A percentile compares a stretch with the other conserved stretches of the same genome.
phyloP scores from a whole-genome alignment of 2,329 filamentous ascomycete species.

The Balansia obtecta region DNA sequence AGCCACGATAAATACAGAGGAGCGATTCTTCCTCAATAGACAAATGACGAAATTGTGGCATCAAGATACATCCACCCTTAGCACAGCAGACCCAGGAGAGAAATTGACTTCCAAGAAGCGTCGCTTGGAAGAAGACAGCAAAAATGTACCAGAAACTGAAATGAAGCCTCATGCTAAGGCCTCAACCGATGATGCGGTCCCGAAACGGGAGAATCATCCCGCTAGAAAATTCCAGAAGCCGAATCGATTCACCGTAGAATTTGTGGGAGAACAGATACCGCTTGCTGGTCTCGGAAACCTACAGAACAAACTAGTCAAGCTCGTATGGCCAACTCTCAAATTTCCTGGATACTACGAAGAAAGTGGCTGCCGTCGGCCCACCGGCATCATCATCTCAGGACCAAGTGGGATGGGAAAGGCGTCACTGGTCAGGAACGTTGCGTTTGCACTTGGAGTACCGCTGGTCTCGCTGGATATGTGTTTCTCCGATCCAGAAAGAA shows the following conservation, averaged over 20 bases:
- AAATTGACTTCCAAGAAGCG: conserved; percentile 21
- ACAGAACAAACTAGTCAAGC: conserved; percentile 11
- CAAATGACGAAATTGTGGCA: conserved; percentile 31
- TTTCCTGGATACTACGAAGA: conserved; percentile 10
- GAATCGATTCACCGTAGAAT: conserved; percentile 19
- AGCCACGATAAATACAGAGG: conserved; percentile 17
- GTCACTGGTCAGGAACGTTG: conserved; percentile 61
- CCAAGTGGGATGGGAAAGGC: conserved; percentile 75
- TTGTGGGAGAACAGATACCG: conserved; percentile 9
- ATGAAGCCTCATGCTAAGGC: not conserved
- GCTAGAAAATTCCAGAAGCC: conserved; percentile 19
- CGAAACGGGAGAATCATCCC: conserved; percentile 15
- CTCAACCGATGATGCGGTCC: not conserved
- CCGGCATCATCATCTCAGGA: conserved; percentile 62
- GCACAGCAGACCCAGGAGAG: conserved; percentile 10
- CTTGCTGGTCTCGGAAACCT: conserved; percentile 20
- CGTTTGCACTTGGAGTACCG: conserved; percentile 58
- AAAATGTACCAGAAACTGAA: conserved; percentile 8
- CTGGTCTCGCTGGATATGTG: conserved; percentile 45
- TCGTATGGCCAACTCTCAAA: conserved; percentile 10
- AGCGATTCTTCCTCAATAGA: conserved; percentile 27
- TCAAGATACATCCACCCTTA: conserved; percentile 8
- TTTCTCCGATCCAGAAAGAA: conserved; percentile 25
- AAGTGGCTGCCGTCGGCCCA: conserved; percentile 7
- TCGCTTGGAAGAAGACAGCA: conserved; percentile 15